Percentiles rank a stretch among this genome's conserved stretches.
These are phyloP conservation scores for Ogataea nakhonphanomensis DNA, from an alignment of 805 yeast genomes.

Conservation along the genomic window DNA sequence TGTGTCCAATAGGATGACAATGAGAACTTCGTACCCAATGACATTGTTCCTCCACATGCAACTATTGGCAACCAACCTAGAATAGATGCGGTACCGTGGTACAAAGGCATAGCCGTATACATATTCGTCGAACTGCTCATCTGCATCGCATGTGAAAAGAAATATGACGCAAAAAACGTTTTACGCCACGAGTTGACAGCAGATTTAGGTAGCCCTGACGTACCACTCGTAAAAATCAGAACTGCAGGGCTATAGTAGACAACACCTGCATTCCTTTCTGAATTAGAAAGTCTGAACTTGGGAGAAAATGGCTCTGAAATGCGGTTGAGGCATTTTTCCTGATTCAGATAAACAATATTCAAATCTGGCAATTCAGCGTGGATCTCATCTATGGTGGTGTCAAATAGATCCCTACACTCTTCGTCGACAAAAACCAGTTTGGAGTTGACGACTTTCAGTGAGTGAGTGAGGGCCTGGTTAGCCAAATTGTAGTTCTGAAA, in stretches of 20 bases:
- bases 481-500: conserved; percentile 77
- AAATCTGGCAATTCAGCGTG: conserved; percentile 32
- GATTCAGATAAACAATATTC: conserved; percentile 20
- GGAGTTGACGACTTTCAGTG: conserved; percentile 66
- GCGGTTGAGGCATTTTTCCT: conserved; percentile 11
- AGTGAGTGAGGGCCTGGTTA: conserved; percentile 75
- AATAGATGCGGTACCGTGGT: conserved; percentile 91
- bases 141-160: conserved; percentile 69
- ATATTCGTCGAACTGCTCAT: conserved; percentile 53
- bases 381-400: conserved; percentile 41
- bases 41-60: conserved; percentile 66
- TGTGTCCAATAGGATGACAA: conserved; percentile 89
- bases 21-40: conserved; percentile 78
- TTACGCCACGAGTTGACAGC: conserved; percentile 93
- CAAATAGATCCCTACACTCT: conserved; percentile 44
- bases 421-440: conserved; percentile 71
- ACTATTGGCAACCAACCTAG: conserved; percentile 69
- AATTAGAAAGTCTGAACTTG: conserved; percentile 51
- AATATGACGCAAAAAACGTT: conserved; percentile 61
- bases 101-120: conserved; percentile 91
- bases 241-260: conserved; percentile 61
- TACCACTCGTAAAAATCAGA: conserved; percentile 87
- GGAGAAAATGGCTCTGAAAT: conserved; percentile 35
- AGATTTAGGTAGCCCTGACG: conserved; percentile 92
- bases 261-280: conserved; percentile 55